phyloP scores from a whole-genome alignment of 805 yeast genomes.

The Clavispora vitiphila region DNA sequence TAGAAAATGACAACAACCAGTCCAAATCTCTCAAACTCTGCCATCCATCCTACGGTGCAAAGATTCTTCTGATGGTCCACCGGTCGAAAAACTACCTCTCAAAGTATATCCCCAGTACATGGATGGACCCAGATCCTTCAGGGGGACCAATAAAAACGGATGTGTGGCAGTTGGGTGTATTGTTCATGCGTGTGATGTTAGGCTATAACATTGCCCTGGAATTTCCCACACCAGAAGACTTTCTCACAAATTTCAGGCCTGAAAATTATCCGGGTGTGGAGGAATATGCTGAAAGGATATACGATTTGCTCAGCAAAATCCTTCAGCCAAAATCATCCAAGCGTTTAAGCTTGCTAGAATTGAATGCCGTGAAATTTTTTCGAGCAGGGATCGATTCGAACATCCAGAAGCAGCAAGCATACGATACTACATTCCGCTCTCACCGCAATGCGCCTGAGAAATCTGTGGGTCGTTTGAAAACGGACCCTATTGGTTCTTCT shows the following conservation, averaged over 20 bases:
- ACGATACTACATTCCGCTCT: neutral
- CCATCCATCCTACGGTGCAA: constrained; percentile 48
- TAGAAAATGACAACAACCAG: constrained; percentile 30
- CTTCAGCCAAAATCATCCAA: constrained; percentile 61
- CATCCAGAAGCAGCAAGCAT: neutral
- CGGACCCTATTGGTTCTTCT: constrained; percentile 11
- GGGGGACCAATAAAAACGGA: constrained; percentile 66
- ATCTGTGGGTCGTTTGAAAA: neutral
- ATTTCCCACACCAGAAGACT: constrained; percentile 44
- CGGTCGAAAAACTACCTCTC: constrained; percentile 7
- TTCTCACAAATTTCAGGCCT: constrained; percentile 20
- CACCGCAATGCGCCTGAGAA: neutral
- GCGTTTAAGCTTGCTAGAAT: constrained; percentile 78
- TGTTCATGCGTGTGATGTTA: constrained; percentile 45
- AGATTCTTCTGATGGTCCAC: constrained; percentile 23
- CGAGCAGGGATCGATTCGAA: constrained; percentile 48
- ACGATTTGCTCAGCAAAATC: constrained; percentile 62
- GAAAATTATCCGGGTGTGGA: constrained; percentile 49
- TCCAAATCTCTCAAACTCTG: constrained; percentile 48
- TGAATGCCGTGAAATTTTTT: constrained; percentile 77
- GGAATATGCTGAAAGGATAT: constrained; percentile 61
- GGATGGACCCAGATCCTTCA: constrained; percentile 80
- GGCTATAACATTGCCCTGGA: constrained; percentile 56
- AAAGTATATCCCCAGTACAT: constrained; percentile 29
- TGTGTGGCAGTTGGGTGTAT: constrained; percentile 87